A percentile compares a stretch with the other conserved stretches of the same genome.
phyloP scores from a whole-genome alignment of 106 monocot species.

The Vanilla planifolia region DNA sequence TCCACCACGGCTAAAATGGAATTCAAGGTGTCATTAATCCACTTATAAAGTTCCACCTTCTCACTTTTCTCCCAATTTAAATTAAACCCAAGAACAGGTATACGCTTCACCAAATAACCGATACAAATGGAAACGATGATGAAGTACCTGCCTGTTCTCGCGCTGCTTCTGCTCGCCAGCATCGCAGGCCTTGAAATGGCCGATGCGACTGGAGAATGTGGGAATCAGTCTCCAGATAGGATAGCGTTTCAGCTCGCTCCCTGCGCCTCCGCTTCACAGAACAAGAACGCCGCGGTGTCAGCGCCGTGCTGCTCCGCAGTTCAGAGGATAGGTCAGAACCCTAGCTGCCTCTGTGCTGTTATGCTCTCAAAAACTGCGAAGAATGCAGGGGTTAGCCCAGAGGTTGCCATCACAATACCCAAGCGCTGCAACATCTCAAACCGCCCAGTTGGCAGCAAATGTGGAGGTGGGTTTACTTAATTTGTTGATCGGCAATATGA shows the following conservation, averaged over 20 bases:
- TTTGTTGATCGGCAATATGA: neutral
- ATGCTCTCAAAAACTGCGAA: slow-evolving; percentile 56
- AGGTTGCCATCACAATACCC: slow-evolving; percentile 60
- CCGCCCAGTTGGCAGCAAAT: slow-evolving; percentile 73
- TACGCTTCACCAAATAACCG: neutral
- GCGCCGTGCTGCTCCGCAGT: slow-evolving; percentile 33
- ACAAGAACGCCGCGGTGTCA: slow-evolving; percentile 23
- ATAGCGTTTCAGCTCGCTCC: slow-evolving; percentile 52
- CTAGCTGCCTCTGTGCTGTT: slow-evolving; percentile 68
- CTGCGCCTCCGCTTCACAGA: slow-evolving; percentile 38
- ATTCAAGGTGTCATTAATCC: neutral
- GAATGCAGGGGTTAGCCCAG: slow-evolving; percentile 42
- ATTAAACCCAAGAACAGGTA: neutral
- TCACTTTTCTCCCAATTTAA: neutral
- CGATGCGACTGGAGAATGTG: slow-evolving; percentile 62
- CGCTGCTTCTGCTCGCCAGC: slow-evolving; percentile 11
- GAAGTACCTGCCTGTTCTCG: slow-evolving; percentile 18
- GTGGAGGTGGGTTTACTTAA: slow-evolving; percentile 42
- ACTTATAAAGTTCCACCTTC: neutral
- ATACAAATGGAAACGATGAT: neutral
- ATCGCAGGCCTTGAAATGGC: slow-evolving; percentile 1
- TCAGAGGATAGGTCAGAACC: slow-evolving; percentile 44
- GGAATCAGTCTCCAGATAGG: slow-evolving; percentile 25
- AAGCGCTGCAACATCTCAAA: slow-evolving; percentile 58
- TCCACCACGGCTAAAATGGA: neutral